Conservation (phyloP, 2,329 filamentous ascomycete genomes). For the Monilinia polystroma region DNA sequence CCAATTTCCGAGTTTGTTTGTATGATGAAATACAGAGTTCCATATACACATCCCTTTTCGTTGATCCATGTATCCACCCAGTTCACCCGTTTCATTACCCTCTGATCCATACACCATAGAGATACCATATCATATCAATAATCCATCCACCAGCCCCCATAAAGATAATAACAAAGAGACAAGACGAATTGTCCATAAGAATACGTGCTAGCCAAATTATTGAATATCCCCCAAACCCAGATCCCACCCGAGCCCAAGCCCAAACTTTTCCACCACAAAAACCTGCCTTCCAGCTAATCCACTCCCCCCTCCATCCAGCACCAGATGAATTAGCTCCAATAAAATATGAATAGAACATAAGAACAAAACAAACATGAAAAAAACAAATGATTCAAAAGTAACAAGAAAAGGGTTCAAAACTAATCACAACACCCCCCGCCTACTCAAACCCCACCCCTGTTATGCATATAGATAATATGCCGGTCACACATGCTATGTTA, state of each 20-base stretch:
- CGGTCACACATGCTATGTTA: not conserved
- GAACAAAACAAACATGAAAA: not conserved
- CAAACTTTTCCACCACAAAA: not conserved
- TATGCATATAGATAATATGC: not conserved
- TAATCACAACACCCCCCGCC: not conserved
- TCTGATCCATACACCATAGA: not conserved
- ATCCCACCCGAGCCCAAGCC: not conserved
- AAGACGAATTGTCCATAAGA: not conserved
- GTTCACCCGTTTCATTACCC: not conserved
- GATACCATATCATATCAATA: not conserved
- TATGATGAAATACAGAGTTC: not conserved
- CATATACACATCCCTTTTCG: not conserved
- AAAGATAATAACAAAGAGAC: not conserved
- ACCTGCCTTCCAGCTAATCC: not conserved
- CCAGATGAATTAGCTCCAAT: not conserved
- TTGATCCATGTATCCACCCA: not conserved
- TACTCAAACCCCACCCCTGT: not conserved
- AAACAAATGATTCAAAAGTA: not conserved
- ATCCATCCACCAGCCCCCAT: not conserved
- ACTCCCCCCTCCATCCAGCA: not conserved
- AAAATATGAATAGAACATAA: not conserved
- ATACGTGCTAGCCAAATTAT: not conserved
- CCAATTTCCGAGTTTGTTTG: not conserved
- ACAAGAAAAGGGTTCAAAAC: not conserved
- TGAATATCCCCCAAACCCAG: not conserved